A percentile compares a stretch with the other conserved stretches of the same genome.
Evolutionary conservation across 2,329 filamentous ascomycete genomes (phyloP).

Genomic region (Neonectria sp.): DNA sequence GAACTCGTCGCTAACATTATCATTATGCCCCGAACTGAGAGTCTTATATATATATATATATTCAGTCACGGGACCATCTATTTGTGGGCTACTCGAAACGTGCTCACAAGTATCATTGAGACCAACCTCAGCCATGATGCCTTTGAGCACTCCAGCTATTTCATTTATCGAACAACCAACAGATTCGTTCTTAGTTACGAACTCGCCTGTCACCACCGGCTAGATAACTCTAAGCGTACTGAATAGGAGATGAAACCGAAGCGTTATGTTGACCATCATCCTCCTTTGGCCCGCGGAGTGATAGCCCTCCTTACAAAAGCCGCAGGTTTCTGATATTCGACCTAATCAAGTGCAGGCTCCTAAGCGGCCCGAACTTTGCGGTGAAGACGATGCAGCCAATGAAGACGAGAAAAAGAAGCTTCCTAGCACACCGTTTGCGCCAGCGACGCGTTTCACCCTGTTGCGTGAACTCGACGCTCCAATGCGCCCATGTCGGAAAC

Average conservation of each 20-base stretch:
- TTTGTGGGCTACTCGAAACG: too few relatives aligned
- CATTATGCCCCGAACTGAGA: too few relatives aligned
- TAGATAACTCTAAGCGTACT: neutral
- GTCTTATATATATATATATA: too few relatives aligned
- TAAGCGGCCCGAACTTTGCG: neutral
- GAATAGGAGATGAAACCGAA: neutral
- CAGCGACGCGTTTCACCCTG: neutral
- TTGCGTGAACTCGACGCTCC: neutral
- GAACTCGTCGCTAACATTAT: too few relatives aligned
- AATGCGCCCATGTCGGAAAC: neutral
- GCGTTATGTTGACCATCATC: neutral
- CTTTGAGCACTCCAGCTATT: too few relatives aligned
- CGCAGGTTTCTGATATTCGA: neutral
- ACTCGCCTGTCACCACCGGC: neutral
- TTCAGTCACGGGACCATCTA: too few relatives aligned
- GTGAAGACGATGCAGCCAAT: neutral
- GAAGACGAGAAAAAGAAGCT: neutral
- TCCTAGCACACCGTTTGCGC: neutral
- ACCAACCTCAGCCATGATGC: too few relatives aligned
- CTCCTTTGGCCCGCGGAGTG: neutral
- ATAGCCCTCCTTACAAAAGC: neutral
- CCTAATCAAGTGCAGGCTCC: neutral
- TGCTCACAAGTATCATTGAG: too few relatives aligned
- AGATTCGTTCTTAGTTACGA: neutral
- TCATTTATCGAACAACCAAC: slow-evolving; percentile 27